Base-by-base conservation (phyloP, 1,284 basidiomycete genomes). In the Wallemia hederae region DNA sequence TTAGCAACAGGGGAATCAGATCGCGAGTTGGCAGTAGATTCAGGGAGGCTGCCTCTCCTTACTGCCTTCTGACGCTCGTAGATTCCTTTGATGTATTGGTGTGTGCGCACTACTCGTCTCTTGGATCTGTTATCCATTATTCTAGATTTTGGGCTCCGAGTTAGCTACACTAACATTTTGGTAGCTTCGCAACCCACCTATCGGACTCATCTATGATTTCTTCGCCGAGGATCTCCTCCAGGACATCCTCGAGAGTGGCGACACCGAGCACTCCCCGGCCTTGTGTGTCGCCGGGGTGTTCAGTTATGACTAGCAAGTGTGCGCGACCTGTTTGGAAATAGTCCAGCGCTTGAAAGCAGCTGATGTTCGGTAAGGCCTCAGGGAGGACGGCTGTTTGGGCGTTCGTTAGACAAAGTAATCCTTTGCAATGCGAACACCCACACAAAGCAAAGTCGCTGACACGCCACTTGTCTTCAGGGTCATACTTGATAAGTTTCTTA, bases 121-220 rank as follows among this genome's bases (percentile, higher is more conserved):
- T 49, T 49, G 5, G 39, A 17, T 49, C 39, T 49, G 22, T 49
- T 49, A 49, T 49, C 39, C 39, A 49, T 49, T 15, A 49, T 49
- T n/a, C 39, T 49, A 17, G 5, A n/a, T n/a, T 5, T 7, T 49
- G 39, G 39, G 29, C 29, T 31, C 29, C 29, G 17, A 31, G 29
- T 31, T 17, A 31, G 29, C 17, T 31, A n/a, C 11, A 22, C n/a
- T n/a, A 49, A 5, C 9, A 9, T 49, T 49, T 49, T 15, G 3
- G 3, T n/a, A 17, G 14, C 11, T n/a, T 15, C 11, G 5, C 5
- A 49, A 49, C 39, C 5, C 3, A 89, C 24, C 80, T 76, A 71
- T 92, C 87, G 2, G 86, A 90, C 70, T 91, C 87, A 67, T 91
- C 87, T 34, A 90, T 80, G 60, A 87, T 86, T 70, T 90, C 87